Base-by-base conservation (phyloP, 176 grass and related monocot genomes). In the Oryza longistaminata region DNA sequence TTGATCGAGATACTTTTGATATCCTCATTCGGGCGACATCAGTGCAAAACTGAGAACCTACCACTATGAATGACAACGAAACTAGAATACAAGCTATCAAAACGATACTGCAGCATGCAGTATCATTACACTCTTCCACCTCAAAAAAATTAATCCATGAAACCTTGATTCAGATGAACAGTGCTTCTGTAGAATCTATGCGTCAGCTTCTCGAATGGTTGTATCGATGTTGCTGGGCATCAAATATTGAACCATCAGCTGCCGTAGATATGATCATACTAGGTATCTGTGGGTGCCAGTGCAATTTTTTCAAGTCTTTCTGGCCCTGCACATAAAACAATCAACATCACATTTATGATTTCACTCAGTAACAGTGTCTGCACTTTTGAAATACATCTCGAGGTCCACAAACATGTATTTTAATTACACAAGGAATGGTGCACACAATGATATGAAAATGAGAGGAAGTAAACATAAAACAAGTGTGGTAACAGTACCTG, bases 291-390 rank as follows among this genome's bases (percentile, higher is more conserved):
- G 89, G 52, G 58, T 98, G 91, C 89, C 93, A 98, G 49, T 98
- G 96, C 89, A 98, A n/a, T 83, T 98, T 91, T 82, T 98, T 98
- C 83, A 93, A 85, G 81, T 95, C 91, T 88, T 92, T 98, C 78
- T 98, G 96, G 74, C 96, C 96, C 93, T 95, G 80, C 34, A 65
- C 9, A 92, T 39, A 42, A 10, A 80, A 86, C 49, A 77, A 66
- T 17, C 27, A 87, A 70, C 16, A 77, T 79, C 80, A 87, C 67
- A 33, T 17, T 19, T 35, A 53, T 66, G 19, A 62, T 49, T 43
- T 39, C 9, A 21, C 8, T 62, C 58, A 9, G 22, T 24, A 62
- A 24, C 58, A 24, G n/a, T 24, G 58, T 62, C 24, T 62, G 13
- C 1, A 62, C n/a, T 11, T 62, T 24, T 62, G 58, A 62, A 62